A percentile compares a stretch with the other conserved stretches of the same genome.
Evolutionary conservation across 805 yeast species (phyloP).

Genomic region (Kluyveromyces dobzhanskii): DNA sequence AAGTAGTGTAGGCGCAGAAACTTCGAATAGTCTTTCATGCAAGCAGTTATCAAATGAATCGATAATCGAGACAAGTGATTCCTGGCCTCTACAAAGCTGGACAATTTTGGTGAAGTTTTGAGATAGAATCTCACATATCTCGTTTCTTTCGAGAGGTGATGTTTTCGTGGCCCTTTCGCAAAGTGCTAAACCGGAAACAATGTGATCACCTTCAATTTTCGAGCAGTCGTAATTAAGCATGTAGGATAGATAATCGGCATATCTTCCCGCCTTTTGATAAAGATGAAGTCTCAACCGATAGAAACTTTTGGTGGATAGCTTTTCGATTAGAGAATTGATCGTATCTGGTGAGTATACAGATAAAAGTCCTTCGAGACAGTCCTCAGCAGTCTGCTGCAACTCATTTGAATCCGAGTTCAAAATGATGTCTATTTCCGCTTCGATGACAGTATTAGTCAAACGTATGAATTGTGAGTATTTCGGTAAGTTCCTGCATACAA

Average conservation of each 20-base stretch:
- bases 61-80: slow-evolving; percentile 7
- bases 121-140: slow-evolving; percentile 8
- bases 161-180: slow-evolving; percentile 5
- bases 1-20: slow-evolving; percentile 6
- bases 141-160: slow-evolving; percentile 7
- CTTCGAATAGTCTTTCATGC: slow-evolving; percentile 11
- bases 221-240: slow-evolving; percentile 7
- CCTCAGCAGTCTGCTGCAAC: slow-evolving; percentile 53
- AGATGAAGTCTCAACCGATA: slow-evolving; percentile 16
- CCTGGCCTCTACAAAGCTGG: slow-evolving; percentile 5
- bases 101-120: slow-evolving; percentile 10
- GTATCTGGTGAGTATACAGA: slow-evolving; percentile 57
- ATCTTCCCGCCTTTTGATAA: slow-evolving; percentile 14
- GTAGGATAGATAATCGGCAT: slow-evolving; percentile 11
- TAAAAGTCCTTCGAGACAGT: slow-evolving; percentile 65
- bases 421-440: slow-evolving; percentile 39
- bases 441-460: slow-evolving; percentile 51
- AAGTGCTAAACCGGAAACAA: neutral
- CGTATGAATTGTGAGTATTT: slow-evolving; percentile 79
- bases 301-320: slow-evolving; percentile 17
- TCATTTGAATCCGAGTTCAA: slow-evolving; percentile 33
- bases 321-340: slow-evolving; percentile 33
- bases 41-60: slow-evolving; percentile 15
- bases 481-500: slow-evolving; percentile 72
- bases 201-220: neutral